Evolutionary conservation across 2,329 filamentous ascomycete genomes (phyloP), one percentile per base, ranked within the genome.

Genomic region (Trichoderma gracile): DNA sequence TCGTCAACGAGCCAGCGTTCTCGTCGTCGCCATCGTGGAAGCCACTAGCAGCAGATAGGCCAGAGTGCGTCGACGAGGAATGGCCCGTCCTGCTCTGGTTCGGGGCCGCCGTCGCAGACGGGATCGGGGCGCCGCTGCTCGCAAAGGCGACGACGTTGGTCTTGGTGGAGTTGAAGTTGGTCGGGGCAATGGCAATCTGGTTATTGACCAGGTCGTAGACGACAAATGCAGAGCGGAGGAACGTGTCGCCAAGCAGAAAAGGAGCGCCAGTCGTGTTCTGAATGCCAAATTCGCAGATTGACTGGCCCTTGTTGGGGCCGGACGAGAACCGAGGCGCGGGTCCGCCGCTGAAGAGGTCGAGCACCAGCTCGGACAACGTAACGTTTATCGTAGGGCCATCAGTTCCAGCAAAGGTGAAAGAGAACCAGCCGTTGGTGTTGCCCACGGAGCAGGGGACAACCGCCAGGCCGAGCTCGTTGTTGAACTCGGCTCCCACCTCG

Each of bases 201-300:
- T 86, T 83, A 73, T 86, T 86, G 57, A 81, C 78, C 21, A 86
- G 74, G 67, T 87, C 85, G 67, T 86, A 87, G 8, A 86, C 84
- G 6, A 86, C 81, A 66, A 86, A 87, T 1, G 84, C 84, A 1
- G 84, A 86, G 61, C 85, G 81, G 38, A 87, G 73, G 71, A 87
- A 87, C 0, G 81, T 84, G 69, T 86, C 84, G 49, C 85, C 85
- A 10, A 87, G 78, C 47, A 86, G 75, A 68, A 75, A 84, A 0
- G 79, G 74, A 2, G 73, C 67, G 23, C 70, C 70, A 23, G 73
- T 79, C 56, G 79, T 76, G 70, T 83, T 83, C 69, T 84, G 80
- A 64, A 88, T 82, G 45, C 86, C 86, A 64, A 88, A 86, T 60
- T 79, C 76, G 71, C 86, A 88, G 0, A 78, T 76, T 0, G 74